A percentile compares a stretch with the other conserved stretches of the same genome.
Conservation (phyloP, 2,329 filamentous ascomycete genomes). For the Helminthosporium solani region DNA sequence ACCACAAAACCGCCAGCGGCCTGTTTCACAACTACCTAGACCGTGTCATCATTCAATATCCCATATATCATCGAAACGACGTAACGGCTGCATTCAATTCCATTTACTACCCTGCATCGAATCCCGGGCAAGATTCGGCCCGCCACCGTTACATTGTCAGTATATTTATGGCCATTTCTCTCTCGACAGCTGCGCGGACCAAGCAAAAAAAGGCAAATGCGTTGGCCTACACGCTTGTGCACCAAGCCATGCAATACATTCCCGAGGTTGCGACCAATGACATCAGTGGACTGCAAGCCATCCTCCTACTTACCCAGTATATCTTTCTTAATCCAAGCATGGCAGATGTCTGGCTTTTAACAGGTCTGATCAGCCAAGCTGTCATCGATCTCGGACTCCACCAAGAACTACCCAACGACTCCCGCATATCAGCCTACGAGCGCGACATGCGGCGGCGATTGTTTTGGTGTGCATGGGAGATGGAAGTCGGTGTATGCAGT, state of each 20-base stretch:
- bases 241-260: constrained; percentile 40
- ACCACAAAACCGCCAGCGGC: constrained; percentile 32
- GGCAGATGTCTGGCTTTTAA: constrained; percentile 41
- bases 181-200: constrained; percentile 37
- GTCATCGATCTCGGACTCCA: constrained; percentile 40
- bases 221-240: constrained; percentile 34
- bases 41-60: constrained; percentile 39
- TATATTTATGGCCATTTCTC: constrained; percentile 41
- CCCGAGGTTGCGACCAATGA: constrained; percentile 41
- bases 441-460: constrained; percentile 42
- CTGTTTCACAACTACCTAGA: constrained; percentile 37
- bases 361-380: constrained; percentile 39
- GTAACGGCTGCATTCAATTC: constrained; percentile 36
- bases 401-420: constrained; percentile 36
- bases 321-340: constrained; percentile 40
- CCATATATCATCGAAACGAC: constrained; percentile 40
- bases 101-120: constrained; percentile 30
- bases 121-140: constrained; percentile 25
- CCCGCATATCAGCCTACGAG: constrained; percentile 26
- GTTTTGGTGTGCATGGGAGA: constrained; percentile 43
- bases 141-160: constrained; percentile 40
- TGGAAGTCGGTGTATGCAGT: constrained; percentile 40
- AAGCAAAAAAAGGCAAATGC: constrained; percentile 37
- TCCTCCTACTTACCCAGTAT: constrained; percentile 39
- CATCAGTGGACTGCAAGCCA: constrained; percentile 36